These are phyloP conservation scores for Serendipita vermifera DNA, from an alignment of 768 basidiomycete genomes.

Conservation along the genomic window DNA sequence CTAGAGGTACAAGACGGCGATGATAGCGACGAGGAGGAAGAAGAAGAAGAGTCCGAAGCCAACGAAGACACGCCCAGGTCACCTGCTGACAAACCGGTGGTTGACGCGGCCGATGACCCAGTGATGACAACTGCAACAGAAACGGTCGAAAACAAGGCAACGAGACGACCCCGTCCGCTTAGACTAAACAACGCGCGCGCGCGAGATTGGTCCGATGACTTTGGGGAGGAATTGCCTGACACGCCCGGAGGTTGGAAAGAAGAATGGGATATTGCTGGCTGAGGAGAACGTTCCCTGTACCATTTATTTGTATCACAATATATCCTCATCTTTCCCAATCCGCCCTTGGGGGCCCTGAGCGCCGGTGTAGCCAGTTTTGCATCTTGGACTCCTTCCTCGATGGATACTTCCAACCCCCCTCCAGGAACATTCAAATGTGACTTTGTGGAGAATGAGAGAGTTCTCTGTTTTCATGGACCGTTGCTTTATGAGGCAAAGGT, in stretches of 20 bases:
- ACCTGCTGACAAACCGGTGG: not conserved
- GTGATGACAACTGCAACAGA: not conserved
- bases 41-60: not conserved
- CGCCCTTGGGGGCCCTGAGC: too few relatives aligned
- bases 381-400: too few relatives aligned
- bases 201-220: not conserved
- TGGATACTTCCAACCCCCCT: too few relatives aligned
- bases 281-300: too few relatives aligned
- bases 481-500: slow-evolving; percentile 90
- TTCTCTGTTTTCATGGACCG: slow-evolving; percentile 90
- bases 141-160: not conserved
- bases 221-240: slow-evolving; percentile 1
- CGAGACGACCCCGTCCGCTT: not conserved
- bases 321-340: too few relatives aligned
- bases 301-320: too few relatives aligned
- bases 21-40: not conserved
- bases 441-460: slow-evolving; percentile 57
- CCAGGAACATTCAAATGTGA: too few relatives aligned
- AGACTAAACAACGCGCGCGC: not conserved
- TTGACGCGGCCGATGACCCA: not conserved
- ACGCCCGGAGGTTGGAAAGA: slow-evolving; percentile 5
- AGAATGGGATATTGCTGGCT: too few relatives aligned
- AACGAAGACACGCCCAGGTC: not conserved
- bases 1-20: not conserved
- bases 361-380: too few relatives aligned